Percentiles rank a stretch among this genome's conserved stretches.
phyloP scores from a whole-genome alignment of 1,284 basidiomycete genomes.

The Cerrena zonata region DNA sequence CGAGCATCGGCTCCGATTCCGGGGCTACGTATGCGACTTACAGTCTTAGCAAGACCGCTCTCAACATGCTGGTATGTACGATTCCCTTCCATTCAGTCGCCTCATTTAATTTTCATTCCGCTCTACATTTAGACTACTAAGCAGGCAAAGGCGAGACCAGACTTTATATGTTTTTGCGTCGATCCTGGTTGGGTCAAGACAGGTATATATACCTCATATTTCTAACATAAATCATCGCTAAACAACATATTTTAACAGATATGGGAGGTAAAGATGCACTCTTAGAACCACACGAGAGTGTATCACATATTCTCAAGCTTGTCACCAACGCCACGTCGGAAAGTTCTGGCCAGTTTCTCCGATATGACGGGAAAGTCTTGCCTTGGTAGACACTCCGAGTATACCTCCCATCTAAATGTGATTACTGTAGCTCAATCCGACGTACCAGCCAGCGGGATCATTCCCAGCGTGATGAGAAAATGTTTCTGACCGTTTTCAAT shows the following conservation, averaged over 20 bases:
- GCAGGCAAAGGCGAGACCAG: slow-evolving; percentile 22
- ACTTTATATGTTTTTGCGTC: slow-evolving; percentile 21
- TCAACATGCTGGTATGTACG: slow-evolving; percentile 28
- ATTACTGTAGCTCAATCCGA: too few species aligned
- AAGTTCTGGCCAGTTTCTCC: slow-evolving; percentile 29
- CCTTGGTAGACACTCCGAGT: slow-evolving; percentile 21
- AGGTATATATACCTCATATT: slow-evolving; percentile 13
- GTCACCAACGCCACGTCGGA: slow-evolving; percentile 17
- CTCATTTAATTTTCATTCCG: neutral
- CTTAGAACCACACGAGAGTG: slow-evolving; percentile 27
- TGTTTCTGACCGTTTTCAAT: too few species aligned
- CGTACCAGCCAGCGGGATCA: too few species aligned
- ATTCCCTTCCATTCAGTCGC: neutral
- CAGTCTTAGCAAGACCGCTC: slow-evolving; percentile 26
- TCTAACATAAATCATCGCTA: neutral
- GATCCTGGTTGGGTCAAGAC: slow-evolving; percentile 32
- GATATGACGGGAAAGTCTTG: slow-evolving; percentile 22
- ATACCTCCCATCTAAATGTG: too few species aligned
- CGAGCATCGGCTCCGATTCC: slow-evolving; percentile 25
- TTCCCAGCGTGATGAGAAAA: too few species aligned
- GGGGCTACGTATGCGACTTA: slow-evolving; percentile 23
- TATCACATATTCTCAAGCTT: slow-evolving; percentile 22
- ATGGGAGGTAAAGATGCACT: slow-evolving; percentile 30
- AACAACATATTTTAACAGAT: slow-evolving; percentile 13
- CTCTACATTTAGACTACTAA: slow-evolving; percentile 32